These are phyloP conservation scores for Sporobolomyces roseus DNA, from an alignment of 768 basidiomycete genomes.

Conservation along the genomic window DNA sequence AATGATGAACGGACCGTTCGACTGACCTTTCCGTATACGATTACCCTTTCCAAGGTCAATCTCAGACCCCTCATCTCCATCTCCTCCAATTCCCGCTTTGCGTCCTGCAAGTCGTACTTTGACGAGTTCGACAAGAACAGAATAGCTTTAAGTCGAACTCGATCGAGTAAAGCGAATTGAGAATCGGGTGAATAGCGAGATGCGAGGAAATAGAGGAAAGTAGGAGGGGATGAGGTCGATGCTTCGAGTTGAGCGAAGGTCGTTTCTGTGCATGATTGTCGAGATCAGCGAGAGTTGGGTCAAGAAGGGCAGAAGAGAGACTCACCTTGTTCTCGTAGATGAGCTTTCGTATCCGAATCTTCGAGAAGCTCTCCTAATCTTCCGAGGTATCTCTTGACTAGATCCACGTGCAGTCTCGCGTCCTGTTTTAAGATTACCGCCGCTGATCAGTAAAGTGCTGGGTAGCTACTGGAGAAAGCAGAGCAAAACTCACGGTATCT, in stretches of 20 bases:
- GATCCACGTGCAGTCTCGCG: conserved; percentile 31
- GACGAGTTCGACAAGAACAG: conserved; percentile 24
- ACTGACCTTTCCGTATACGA: conserved; percentile 37
- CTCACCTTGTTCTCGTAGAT: conserved; percentile 31
- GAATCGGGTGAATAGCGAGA: conserved; percentile 5
- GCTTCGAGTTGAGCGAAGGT: conserved; percentile 6
- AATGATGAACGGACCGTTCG: too few species aligned
- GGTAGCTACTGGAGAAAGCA: too few species aligned
- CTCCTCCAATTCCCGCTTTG: conserved; percentile 30
- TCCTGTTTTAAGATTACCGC: too few species aligned
- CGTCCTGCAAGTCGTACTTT: conserved; percentile 28
- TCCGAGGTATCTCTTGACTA: conserved; percentile 39
- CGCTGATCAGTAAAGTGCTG: too few species aligned
- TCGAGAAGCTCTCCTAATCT: conserved; percentile 15
- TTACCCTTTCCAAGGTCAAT: conserved; percentile 25
- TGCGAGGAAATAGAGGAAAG: conserved; percentile 30
- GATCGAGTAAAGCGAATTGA: conserved; percentile 16
- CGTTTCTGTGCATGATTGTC: conserved; percentile 15
- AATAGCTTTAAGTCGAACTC: conserved; percentile 29
- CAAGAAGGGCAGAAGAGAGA: neutral
- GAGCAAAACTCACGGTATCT: conserved; percentile 26
- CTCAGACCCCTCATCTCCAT: conserved; percentile 24
- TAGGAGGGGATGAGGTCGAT: conserved; percentile 5
- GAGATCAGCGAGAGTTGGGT: neutral
- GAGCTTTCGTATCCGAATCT: conserved; percentile 19